Base-by-base conservation (phyloP, 768 basidiomycete genomes). In the Solioccasus polychromus region DNA sequence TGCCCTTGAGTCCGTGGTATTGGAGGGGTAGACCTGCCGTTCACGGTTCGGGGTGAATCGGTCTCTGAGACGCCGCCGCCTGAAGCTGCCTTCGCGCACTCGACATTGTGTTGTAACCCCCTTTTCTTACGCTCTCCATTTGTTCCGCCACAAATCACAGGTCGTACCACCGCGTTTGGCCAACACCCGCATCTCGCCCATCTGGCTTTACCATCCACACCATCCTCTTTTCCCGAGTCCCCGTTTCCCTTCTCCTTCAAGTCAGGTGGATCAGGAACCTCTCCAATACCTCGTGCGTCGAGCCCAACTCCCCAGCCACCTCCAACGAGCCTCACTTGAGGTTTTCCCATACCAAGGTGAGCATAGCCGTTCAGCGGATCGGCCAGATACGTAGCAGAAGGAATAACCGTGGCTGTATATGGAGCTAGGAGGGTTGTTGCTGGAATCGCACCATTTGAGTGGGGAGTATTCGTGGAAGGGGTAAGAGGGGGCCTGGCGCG, bases 281-380 rank as follows among this genome's bases (percentile, higher is more conserved):
- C 76, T 5, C 91, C 90, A 0, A 77, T 77, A 14, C 78, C 71
- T n/a, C 93, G 67, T 3, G 87, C 75, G 52, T 98, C 93, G 22
- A 98, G 70, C 1, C 87, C 85, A 5, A 94, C 59, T 48, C 83
- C 83, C 39, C 92, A 71, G 0, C 90, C 91, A 0, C 81, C 81
- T 0, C 85, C 87, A 2, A 96, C 61, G 12, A 88, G 72, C 49
- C 90, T 85, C 0, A 95, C 92, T 52, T 80, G 83, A 0, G 86
- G 86, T 59, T 92, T 92, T 25, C 90, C 87, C 68, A 86, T 78
- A 9, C 92, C 92, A 15, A 83, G 72, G 50, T 83, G 80, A 0
- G 83, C 80, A 57, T 95, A 96, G n/a, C 84, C 85, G 58, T 93
- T 95, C 52, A 90, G 76, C 0, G 90, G 86, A 56, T 93, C 88